Evolutionary conservation across 305 asterid genomes (phyloP).

Genomic region (Salvia sclarea): DNA sequence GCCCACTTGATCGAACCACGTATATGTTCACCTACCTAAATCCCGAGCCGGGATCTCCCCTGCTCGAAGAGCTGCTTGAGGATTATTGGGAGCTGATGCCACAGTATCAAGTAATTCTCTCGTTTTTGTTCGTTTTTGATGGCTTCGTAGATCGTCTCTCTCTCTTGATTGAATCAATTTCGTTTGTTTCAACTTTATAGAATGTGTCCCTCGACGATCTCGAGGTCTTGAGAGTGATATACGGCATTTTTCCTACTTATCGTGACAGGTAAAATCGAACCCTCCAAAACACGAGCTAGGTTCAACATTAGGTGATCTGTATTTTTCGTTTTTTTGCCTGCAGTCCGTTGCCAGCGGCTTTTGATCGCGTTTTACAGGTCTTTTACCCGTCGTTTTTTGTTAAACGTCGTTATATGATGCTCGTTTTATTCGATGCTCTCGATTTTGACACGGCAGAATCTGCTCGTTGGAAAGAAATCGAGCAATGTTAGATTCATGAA

Average conservation of each 20-base stretch:
- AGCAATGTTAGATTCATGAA: no score
- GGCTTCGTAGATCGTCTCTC: neutral
- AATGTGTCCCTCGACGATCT: constrained; percentile 62
- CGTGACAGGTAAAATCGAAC: constrained; percentile 92
- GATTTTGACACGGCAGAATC: no score
- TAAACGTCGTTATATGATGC: constrained; percentile 26
- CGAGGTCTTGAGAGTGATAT: constrained; percentile 81
- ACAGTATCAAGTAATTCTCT: constrained; percentile 68
- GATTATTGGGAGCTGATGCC: constrained; percentile 98
- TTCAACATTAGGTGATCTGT: constrained; percentile 15
- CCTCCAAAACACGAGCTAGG: no score
- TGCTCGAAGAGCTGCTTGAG: constrained; percentile 84
- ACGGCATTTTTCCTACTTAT: constrained; percentile 90
- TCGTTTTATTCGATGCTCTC: no score
- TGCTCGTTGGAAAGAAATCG: no score
- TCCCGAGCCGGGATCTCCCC: constrained; percentile 83
- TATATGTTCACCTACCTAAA: constrained; percentile 91
- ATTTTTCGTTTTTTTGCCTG: constrained; percentile 28
- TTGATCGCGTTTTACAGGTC: constrained; percentile 88
- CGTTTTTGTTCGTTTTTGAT: neutral
- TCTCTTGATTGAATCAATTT: constrained; percentile 6
- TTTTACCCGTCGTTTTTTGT: constrained; percentile 27
- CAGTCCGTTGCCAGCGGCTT: constrained; percentile 92
- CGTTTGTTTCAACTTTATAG: constrained; percentile 40
- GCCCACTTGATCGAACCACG: constrained; percentile 78